phyloP scores from a whole-genome alignment of 495 filamentous ascomycete species.

The Tirmania nivea region DNA sequence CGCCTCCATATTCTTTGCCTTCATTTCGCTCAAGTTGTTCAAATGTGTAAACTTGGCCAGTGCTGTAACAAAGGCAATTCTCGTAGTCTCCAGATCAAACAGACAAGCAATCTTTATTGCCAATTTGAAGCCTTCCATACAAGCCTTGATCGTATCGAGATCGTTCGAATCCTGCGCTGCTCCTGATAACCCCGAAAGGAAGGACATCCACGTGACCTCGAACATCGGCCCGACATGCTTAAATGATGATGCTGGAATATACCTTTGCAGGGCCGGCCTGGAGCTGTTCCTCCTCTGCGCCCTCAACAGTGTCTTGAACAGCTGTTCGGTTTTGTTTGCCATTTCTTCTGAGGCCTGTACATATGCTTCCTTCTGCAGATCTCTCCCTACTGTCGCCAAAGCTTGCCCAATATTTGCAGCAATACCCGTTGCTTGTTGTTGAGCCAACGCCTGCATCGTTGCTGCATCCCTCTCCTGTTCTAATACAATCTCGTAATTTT shows the following conservation, averaged over 20 bases:
- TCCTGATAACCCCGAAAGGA: conserved; percentile 78
- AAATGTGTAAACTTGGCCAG: conserved; percentile 86
- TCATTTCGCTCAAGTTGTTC: conserved; percentile 87
- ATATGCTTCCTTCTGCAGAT: conserved; percentile 81
- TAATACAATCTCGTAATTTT: conserved; percentile 76
- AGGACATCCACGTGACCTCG: conserved; percentile 97
- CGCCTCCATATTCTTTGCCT: conserved; percentile 87
- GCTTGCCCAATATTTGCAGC: conserved; percentile 77
- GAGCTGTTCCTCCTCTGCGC: conserved; percentile 59
- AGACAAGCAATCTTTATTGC: conserved; percentile 80
- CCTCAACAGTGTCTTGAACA: conserved; percentile 74
- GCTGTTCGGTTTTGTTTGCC: conserved; percentile 63
- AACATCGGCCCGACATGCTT: conserved; percentile 97
- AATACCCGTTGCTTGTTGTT: conserved; percentile 42
- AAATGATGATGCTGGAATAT: conserved; percentile 77
- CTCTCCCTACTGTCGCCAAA: conserved; percentile 70
- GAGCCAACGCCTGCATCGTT: conserved; percentile 42
- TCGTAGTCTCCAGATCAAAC: conserved; percentile 75
- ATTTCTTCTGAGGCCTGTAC: conserved; percentile 91
- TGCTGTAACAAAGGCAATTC: conserved; percentile 83
- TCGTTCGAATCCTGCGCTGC: conserved; percentile 82
- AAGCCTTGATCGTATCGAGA: conserved; percentile 68
- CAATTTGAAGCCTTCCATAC: conserved; percentile 86
- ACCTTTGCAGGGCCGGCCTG: conserved; percentile 45
- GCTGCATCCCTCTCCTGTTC: conserved; percentile 76